Evolutionary conservation across 2,329 filamentous ascomycete genomes (phyloP).

Genomic region (Fusarium begoniae): DNA sequence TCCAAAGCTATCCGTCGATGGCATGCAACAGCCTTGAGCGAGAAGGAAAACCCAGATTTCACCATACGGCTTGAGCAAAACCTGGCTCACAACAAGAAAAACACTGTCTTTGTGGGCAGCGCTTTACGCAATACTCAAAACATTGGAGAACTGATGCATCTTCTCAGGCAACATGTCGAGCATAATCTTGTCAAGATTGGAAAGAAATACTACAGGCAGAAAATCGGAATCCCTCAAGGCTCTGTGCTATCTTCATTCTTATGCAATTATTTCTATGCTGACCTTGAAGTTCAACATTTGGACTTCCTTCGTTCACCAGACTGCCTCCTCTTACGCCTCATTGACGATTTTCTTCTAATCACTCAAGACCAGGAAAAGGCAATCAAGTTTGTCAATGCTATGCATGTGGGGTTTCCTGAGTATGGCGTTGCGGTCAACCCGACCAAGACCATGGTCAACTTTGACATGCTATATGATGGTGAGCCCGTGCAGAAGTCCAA

Average conservation of each 20-base stretch:
- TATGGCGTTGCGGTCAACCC: conserved; percentile 84
- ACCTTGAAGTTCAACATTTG: conserved; percentile 77
- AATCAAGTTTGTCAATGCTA: conserved; percentile 75
- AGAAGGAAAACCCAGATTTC: conserved; percentile 55
- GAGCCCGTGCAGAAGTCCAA: conserved; percentile 59
- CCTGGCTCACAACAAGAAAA: conserved; percentile 58
- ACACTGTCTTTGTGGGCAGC: conserved; percentile 82
- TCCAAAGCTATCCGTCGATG: conserved; percentile 59
- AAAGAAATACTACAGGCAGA: conserved; percentile 88
- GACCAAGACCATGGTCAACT: conserved; percentile 86
- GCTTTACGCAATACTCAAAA: conserved; percentile 66
- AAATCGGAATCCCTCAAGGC: conserved; percentile 89
- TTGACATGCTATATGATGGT: conserved; percentile 69
- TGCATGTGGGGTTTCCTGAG: conserved; percentile 80
- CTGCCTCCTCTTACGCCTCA: conserved; percentile 79
- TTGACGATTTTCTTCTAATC: conserved; percentile 93
- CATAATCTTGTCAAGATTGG: conserved; percentile 89
- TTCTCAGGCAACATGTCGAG: conserved; percentile 82
- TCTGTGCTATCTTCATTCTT: conserved; percentile 86
- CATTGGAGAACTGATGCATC: conserved; percentile 68
- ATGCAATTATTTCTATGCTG: conserved; percentile 96
- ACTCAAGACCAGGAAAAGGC: conserved; percentile 76
- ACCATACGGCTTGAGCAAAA: conserved; percentile 54
- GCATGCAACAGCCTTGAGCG: conserved; percentile 59
- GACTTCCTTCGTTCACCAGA: conserved; percentile 67